Base-by-base conservation (phyloP, 2,329 filamentous ascomycete species). In the Alternaria triticimaculans region DNA sequence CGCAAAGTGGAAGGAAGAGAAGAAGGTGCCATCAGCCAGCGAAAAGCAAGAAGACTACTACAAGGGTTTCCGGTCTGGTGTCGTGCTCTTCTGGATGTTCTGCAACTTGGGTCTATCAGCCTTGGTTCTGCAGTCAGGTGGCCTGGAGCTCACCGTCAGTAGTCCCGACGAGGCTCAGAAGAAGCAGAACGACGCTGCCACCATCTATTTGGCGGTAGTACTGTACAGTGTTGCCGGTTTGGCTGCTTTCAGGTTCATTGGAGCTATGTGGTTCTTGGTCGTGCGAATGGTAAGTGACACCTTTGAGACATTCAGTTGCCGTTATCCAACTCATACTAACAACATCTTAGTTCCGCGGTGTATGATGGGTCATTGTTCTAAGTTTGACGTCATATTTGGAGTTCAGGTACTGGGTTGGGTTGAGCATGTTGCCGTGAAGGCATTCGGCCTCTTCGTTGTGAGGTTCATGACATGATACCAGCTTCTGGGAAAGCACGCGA, bases 41-140 rank as follows among this genome's bases (percentile, higher is more conserved):
- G 94, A 97, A 78, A 93, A 92, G 76, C 95, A 99, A 80, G 93
- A 97, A 84, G 96, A 99, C 80, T 99, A 98, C 82, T 99, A 99
- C 87, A 94, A 94, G 74, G 96, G 94, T 69, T 97, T 99, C 79
- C 89, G 96, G 66, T 96, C 92, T 20, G 89, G 93, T 26, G 94
- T 97, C 70, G 96, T 99, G 28, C 84, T 98, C 55, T 89, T 92
- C 69, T 99, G 96, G 96, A 97, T 99, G 87, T 93, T 98, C 74
- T 94, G 90, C 76, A 99, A 99, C 81, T 92, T 99, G 79, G 94
- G 89, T 1, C 88, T 99, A 6, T 89, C 89, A 1, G 95, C 95
- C 0, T 86, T 96, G 2, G 95, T 99, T 8, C 84, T 99, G 69
- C 94, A 92, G 76, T 90, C 92, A 1, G 95, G 92, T 23, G 95